Conservation (phyloP, 306 rosid species). For the Betula pendula region DNA sequence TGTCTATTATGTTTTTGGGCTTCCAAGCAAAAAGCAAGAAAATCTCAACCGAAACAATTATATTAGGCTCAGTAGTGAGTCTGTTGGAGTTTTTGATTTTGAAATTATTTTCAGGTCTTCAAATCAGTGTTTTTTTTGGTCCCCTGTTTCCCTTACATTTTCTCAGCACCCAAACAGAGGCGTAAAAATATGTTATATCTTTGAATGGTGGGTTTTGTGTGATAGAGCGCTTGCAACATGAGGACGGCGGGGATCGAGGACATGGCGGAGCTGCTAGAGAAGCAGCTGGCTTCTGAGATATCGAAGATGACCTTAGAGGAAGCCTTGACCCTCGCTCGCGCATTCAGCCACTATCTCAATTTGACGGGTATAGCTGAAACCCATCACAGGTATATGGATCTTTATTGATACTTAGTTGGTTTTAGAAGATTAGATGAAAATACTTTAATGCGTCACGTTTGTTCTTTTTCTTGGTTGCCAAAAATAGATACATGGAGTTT, state of each 20-base stretch:
- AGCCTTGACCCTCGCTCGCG: conserved; percentile 84
- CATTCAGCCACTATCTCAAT: conserved; percentile 86
- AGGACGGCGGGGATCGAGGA: conserved; percentile 81
- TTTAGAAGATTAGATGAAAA: background rate
- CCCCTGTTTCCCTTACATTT: background rate
- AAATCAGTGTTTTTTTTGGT: background rate
- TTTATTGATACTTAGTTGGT: conserved; percentile 1
- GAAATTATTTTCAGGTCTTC: background rate
- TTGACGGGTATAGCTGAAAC: conserved; percentile 94
- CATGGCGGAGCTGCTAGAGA: conserved; percentile 80
- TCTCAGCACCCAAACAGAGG: conserved; percentile 17
- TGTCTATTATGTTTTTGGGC: conserved; percentile 8
- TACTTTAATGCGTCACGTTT: background rate
- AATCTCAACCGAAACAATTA: background rate
- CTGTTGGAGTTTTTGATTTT: background rate
- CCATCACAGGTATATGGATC: conserved; percentile 64
- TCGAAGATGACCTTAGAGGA: conserved; percentile 84
- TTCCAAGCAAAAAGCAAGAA: background rate
- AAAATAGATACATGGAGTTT: background rate
- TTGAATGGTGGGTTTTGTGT: conserved; percentile 4
- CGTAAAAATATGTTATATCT: background rate
- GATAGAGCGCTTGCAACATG: conserved; percentile 82
- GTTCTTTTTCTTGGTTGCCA: background rate
- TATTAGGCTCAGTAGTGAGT: background rate
- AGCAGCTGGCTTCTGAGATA: conserved; percentile 80